These are phyloP conservation scores for Talaromyces sp. DNA, from an alignment of 2,329 filamentous ascomycete species.

Conservation along the genomic window DNA sequence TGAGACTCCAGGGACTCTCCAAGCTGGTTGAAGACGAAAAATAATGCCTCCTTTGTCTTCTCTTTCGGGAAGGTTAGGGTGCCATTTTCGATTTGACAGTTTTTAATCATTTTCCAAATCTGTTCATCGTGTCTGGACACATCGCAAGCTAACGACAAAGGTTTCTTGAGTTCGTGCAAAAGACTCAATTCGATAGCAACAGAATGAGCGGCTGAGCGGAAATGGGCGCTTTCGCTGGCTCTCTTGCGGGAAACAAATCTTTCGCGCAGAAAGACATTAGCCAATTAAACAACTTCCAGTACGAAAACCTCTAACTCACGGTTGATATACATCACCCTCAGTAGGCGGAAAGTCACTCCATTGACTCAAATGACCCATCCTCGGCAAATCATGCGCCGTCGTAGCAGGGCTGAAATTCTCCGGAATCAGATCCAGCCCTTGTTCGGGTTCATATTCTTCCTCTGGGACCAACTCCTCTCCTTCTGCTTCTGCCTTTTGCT, in stretches of 20 bases:
- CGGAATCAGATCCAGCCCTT: slow-evolving; percentile 13
- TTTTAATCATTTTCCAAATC: slow-evolving; percentile 32
- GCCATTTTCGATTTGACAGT: slow-evolving; percentile 30
- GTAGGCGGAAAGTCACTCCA: slow-evolving; percentile 39
- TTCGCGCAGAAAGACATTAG: not conserved
- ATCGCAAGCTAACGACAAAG: slow-evolving; percentile 33
- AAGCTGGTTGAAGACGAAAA: slow-evolving; percentile 37
- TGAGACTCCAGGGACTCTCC: slow-evolving; percentile 23
- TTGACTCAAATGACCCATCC: slow-evolving; percentile 50
- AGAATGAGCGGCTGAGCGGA: slow-evolving; percentile 50
- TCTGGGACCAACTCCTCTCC: not conserved
- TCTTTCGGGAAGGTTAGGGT: slow-evolving; percentile 34
- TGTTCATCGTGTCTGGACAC: slow-evolving; percentile 30
- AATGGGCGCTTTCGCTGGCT: slow-evolving; percentile 32
- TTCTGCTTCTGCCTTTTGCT: not conserved
- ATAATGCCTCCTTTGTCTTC: slow-evolving; percentile 30
- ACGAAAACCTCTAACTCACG: slow-evolving; percentile 34
- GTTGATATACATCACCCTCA: slow-evolving; percentile 38
- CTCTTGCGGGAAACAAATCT: slow-evolving; percentile 39
- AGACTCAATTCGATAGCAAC: slow-evolving; percentile 56
- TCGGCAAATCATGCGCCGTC: slow-evolving; percentile 53
- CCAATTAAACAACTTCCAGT: not conserved
- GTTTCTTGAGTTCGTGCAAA: slow-evolving; percentile 44
- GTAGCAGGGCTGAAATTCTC: slow-evolving; percentile 46
- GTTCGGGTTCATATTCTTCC: slow-evolving; percentile 14